Evolutionary conservation across 2,329 filamentous ascomycete genomes (phyloP).

Genomic region (Hirsutella thompsonii): DNA sequence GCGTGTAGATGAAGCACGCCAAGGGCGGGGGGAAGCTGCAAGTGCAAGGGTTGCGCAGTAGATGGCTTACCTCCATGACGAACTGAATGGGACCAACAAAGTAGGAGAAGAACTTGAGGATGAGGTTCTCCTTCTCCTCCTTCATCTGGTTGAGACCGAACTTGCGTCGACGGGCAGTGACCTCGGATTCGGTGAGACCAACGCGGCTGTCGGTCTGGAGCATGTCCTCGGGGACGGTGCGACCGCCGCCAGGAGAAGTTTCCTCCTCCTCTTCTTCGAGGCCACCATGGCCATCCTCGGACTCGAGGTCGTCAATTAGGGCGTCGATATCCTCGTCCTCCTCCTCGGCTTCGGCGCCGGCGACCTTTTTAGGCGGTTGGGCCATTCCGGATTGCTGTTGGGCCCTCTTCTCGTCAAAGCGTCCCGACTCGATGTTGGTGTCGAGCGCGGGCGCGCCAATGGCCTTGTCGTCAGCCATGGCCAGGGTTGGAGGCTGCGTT

Average conservation of each 20-base stretch:
- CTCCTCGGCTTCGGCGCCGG: conserved; percentile 56
- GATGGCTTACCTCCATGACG: conserved; percentile 67
- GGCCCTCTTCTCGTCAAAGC: conserved; percentile 51
- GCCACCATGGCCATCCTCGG: conserved; percentile 56
- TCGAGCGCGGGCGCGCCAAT: conserved; percentile 43
- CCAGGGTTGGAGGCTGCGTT: not conserved
- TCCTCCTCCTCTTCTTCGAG: conserved; percentile 48
- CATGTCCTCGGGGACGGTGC: conserved; percentile 58
- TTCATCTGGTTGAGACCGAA: conserved; percentile 83
- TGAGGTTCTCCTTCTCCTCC: conserved; percentile 75
- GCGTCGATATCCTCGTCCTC: conserved; percentile 71
- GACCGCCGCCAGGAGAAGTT: conserved; percentile 37
- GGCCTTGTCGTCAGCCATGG: conserved; percentile 43
- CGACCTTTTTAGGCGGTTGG: conserved; percentile 19
- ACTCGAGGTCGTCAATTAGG: conserved; percentile 79
- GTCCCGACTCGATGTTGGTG: conserved; percentile 51
- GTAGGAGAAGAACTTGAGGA: conserved; percentile 72
- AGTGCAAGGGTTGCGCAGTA: not conserved
- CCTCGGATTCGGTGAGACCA: conserved; percentile 63
- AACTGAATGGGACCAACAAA: conserved; percentile 87
- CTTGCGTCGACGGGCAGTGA: conserved; percentile 49
- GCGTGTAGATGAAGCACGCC: not conserved
- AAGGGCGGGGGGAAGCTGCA: not conserved
- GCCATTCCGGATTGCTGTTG: conserved; percentile 12
- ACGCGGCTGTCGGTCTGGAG: conserved; percentile 62